Evolutionary conservation across 2,329 filamentous ascomycete species (phyloP).

Genomic region (Tolypocladium guangdongense): DNA sequence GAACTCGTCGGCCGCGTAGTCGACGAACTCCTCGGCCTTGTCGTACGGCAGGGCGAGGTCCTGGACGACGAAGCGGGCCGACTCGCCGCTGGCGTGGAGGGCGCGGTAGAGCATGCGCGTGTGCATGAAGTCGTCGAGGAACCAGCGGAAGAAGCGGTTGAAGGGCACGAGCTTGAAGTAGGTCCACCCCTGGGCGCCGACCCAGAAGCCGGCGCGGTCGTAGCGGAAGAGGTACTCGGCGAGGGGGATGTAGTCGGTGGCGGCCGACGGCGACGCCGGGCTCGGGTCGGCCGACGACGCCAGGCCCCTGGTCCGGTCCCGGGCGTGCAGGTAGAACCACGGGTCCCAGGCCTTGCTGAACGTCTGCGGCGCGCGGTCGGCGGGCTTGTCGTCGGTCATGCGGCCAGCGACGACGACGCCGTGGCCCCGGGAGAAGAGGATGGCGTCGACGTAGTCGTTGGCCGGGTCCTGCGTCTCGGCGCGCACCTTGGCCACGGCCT

Average conservation of each 20-base stretch:
- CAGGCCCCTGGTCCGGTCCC: conserved; percentile 27
- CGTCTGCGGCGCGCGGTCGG: conserved; percentile 33
- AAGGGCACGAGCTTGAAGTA: conserved; percentile 59
- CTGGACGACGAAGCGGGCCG: conserved; percentile 55
- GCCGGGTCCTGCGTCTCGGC: conserved; percentile 30
- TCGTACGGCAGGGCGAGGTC: conserved; percentile 50
- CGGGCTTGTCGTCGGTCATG: conserved; percentile 42
- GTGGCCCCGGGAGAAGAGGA: conserved; percentile 49
- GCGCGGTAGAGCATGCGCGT: conserved; percentile 66
- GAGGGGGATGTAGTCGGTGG: conserved; percentile 50
- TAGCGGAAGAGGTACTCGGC: conserved; percentile 69
- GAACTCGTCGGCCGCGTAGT: conserved; percentile 40
- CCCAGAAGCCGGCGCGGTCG: conserved; percentile 68
- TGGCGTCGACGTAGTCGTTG: conserved; percentile 65
- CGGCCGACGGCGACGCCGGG: conserved; percentile 10
- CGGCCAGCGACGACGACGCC: conserved; percentile 58
- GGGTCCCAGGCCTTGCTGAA: conserved; percentile 52
- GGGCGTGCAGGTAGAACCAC: conserved; percentile 68
- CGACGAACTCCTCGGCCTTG: conserved; percentile 40
- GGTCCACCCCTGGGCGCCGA: conserved; percentile 51
- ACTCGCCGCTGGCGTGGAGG: conserved; percentile 55
- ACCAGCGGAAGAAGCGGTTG: conserved; percentile 52
- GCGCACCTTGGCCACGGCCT: conserved; percentile 37
- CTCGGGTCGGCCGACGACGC: not conserved
- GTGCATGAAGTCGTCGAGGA: conserved; percentile 62